Evolutionary conservation across 2,329 filamentous ascomycete genomes (phyloP).

Genomic region (Cercospora brassicicola): DNA sequence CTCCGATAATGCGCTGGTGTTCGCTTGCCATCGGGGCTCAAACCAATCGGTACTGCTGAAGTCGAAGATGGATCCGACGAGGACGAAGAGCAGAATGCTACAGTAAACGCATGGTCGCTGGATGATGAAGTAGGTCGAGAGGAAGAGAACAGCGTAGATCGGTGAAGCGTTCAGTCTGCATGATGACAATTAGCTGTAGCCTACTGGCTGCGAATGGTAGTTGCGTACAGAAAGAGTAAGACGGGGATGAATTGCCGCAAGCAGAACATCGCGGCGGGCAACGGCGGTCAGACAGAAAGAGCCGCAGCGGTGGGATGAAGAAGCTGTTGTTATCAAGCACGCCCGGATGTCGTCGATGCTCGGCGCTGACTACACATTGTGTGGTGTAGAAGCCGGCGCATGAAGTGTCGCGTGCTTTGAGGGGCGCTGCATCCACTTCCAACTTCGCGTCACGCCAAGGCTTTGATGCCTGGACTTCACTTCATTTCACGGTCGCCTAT

Average conservation of each 20-base stretch:
- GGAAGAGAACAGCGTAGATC: slow-evolving; percentile 53
- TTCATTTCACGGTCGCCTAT: background rate
- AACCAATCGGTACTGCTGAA: slow-evolving; percentile 88
- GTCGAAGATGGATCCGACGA: slow-evolving; percentile 95
- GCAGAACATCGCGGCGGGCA: slow-evolving; percentile 4
- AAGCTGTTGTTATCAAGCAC: background rate
- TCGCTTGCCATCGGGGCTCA: slow-evolving; percentile 60
- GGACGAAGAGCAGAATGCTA: slow-evolving; percentile 89
- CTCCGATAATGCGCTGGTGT: slow-evolving; percentile 37
- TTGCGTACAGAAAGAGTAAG: slow-evolving; percentile 9
- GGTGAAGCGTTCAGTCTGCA: slow-evolving; percentile 42
- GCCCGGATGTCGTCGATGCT: background rate
- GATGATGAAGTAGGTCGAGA: slow-evolving; percentile 91
- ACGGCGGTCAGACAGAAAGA: background rate
- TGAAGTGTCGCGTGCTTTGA: slow-evolving; percentile 1
- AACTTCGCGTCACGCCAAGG: background rate
- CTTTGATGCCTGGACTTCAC: background rate
- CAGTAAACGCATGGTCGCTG: slow-evolving; percentile 98
- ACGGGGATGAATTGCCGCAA: slow-evolving; percentile 5
- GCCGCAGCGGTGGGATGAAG: background rate
- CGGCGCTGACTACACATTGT: background rate
- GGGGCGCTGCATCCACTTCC: background rate
- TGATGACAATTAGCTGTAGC: background rate
- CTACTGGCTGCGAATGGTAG: background rate
- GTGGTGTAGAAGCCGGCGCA: background rate